Evolutionary conservation across 1,284 basidiomycete genomes (phyloP).

Genomic region (Papiliotrema laurentii): DNA sequence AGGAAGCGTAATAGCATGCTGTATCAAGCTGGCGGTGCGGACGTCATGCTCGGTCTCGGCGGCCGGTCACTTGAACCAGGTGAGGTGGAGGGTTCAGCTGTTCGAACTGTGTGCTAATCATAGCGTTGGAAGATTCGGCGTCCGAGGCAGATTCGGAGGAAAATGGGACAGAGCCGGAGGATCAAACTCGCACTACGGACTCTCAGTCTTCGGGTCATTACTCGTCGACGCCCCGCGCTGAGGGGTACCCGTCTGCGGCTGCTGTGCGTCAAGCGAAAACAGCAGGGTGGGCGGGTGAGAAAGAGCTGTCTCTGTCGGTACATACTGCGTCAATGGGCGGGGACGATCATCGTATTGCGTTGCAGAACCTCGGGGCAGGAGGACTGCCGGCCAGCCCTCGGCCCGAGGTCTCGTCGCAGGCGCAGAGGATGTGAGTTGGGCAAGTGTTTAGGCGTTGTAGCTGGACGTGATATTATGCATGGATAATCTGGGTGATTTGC

Average conservation of each 20-base stretch:
- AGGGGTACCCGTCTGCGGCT: slow-evolving; percentile 1
- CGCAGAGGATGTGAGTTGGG: no score
- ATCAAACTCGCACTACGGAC: neutral
- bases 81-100: slow-evolving; percentile 10
- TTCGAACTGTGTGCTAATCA: neutral
- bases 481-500: no score
- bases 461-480: no score
- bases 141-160: neutral
- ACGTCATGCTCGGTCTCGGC: slow-evolving; percentile 39
- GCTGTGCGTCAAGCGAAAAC: neutral
- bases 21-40: slow-evolving; percentile 43
- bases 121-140: neutral
- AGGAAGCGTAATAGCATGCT: slow-evolving; percentile 45
- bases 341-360: neutral
- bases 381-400: neutral
- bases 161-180: neutral
- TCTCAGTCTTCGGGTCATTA: neutral
- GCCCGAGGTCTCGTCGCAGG: neutral
- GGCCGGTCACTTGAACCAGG: slow-evolving; percentile 42
- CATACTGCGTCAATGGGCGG: neutral
- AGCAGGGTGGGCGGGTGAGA: neutral
- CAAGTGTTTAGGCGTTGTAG: no score
- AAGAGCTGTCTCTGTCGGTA: neutral
- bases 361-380: neutral
- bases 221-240: neutral